Evolutionary conservation across 139 green algal species (phyloP).

Genomic region (Yamagishiella unicocca): DNA sequence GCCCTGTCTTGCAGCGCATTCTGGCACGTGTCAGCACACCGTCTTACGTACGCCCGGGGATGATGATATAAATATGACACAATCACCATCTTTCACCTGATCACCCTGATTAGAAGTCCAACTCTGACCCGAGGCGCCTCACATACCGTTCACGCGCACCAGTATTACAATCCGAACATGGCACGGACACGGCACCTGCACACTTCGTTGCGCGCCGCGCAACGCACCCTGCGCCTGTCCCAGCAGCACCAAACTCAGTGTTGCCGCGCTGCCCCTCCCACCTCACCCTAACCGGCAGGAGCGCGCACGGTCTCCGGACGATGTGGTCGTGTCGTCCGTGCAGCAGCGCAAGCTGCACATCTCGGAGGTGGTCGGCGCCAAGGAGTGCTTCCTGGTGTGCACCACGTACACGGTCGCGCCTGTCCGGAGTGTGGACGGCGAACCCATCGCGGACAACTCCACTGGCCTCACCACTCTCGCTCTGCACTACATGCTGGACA

Average conservation of each 20-base stretch:
- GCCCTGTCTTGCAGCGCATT: too few species aligned
- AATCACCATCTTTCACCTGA: slow-evolving; percentile 64
- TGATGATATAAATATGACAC: slow-evolving; percentile 34
- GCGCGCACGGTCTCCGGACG: slow-evolving; percentile 44
- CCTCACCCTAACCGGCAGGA: too few species aligned
- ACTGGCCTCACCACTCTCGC: slow-evolving; percentile 69
- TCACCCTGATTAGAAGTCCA: slow-evolving; percentile 49
- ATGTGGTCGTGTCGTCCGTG: slow-evolving; percentile 43
- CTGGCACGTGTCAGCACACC: background rate
- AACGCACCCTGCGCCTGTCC: background rate
- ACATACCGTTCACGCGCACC: background rate
- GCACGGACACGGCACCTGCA: too few species aligned
- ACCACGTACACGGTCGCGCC: slow-evolving; percentile 13
- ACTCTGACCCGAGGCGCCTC: background rate
- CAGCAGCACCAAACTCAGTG: background rate
- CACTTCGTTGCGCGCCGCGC: too few species aligned
- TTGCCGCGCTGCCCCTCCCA: background rate
- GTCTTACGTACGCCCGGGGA: background rate
- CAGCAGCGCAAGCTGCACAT: slow-evolving; percentile 50
- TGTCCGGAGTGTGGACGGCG: slow-evolving; percentile 48
- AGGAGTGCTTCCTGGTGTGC: slow-evolving; percentile 49
- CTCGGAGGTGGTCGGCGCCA: slow-evolving; percentile 49
- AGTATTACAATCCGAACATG: too few species aligned
- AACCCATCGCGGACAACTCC: slow-evolving; percentile 56
- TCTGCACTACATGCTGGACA: slow-evolving; percentile 73